Evolutionary conservation across 192 early-diverging fungal species (phyloP).

Genomic region (Entomortierella chlamydospora): DNA sequence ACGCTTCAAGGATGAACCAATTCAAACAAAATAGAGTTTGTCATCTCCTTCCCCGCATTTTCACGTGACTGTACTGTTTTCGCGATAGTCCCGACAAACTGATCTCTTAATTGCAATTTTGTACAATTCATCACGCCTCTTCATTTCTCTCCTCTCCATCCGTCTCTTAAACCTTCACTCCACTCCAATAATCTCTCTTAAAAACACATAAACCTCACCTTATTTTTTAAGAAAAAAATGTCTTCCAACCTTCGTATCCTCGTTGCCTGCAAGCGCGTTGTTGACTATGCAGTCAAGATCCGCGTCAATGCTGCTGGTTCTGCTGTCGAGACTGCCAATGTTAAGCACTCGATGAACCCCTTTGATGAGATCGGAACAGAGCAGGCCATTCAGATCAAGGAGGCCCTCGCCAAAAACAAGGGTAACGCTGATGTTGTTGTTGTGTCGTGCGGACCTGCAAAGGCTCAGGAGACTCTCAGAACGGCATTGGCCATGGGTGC

Average conservation of each 20-base stretch:
- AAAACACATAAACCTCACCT: too few species aligned
- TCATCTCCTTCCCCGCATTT: conserved; percentile 6
- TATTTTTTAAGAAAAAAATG: too few species aligned
- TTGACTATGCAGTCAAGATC: conserved; percentile 99
- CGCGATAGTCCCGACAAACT: conserved; percentile 13
- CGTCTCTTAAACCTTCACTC: too few species aligned
- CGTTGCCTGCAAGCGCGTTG: conserved; percentile 95
- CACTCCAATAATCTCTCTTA: too few species aligned
- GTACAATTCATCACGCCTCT: too few species aligned
- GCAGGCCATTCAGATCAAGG: conserved; percentile 94
- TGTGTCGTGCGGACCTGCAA: conserved; percentile 89
- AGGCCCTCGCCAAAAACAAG: conserved; percentile 72
- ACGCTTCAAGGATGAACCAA: too few species aligned
- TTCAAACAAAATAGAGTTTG: background rate
- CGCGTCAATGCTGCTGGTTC: conserved; percentile 89
- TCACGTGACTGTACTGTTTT: conserved; percentile 21
- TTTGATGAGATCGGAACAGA: conserved; percentile 99
- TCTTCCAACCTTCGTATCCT: conserved; percentile 79
- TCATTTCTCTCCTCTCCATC: too few species aligned
- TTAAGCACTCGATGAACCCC: conserved; percentile 99
- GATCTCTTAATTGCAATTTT: conserved; percentile 9
- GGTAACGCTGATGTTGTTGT: conserved; percentile 84
- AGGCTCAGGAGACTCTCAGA: conserved; percentile 91
- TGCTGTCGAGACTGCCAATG: conserved; percentile 89
- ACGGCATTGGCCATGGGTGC: conserved; percentile 99